Base-by-base conservation (phyloP, 2,329 filamentous ascomycete genomes). In the Didymella pomorum region DNA sequence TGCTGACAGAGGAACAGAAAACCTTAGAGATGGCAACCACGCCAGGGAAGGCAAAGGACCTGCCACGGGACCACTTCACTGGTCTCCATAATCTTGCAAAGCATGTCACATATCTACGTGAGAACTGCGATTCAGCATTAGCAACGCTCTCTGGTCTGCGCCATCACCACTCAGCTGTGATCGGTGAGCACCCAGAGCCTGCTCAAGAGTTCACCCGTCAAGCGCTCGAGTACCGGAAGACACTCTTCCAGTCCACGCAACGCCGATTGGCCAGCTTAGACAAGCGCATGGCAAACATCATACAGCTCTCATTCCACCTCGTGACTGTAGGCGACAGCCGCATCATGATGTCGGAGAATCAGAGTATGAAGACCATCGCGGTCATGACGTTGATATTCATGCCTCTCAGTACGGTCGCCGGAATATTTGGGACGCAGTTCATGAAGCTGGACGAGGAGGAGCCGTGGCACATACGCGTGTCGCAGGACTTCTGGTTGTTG, bases 351-450 rank as follows among this genome's bases (percentile, higher is more conserved):
- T 65, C 71, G 9, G 78, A 80, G 58, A 77, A 71, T 37, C 71
- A 75, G 16, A 79, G 77, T 12, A 81, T 81, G 79, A 80, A 80
- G 63, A 79, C 77, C 0, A 80, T 81, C 18, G 79, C 79, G 0
- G 70, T 80, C 9, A 69, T 79, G 59, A 81, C 79, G 1, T 61
- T 81, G 18, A 69, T 79, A 5, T 81, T 81, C 70, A 71, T 81
- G 39, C 79, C 79, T 2, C 69, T 76, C 1, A 73, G 77, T 2
- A 76, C 77, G 1, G 62, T 74, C 0, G 71, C 73, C 0, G 60
- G 65, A 0, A 68, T 75, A 2, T 74, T 75, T 21, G 70, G 73
- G 1, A 71, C 66, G 16, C 70, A 73, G 14, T 71, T 73, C 41
- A 73, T 74, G 50, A 59, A 56, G 31, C 31, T 72, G 1, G 47